phyloP scores from a whole-genome alignment of 2,329 filamentous ascomycete genomes.

The Chrysosporium queenslandicum region DNA sequence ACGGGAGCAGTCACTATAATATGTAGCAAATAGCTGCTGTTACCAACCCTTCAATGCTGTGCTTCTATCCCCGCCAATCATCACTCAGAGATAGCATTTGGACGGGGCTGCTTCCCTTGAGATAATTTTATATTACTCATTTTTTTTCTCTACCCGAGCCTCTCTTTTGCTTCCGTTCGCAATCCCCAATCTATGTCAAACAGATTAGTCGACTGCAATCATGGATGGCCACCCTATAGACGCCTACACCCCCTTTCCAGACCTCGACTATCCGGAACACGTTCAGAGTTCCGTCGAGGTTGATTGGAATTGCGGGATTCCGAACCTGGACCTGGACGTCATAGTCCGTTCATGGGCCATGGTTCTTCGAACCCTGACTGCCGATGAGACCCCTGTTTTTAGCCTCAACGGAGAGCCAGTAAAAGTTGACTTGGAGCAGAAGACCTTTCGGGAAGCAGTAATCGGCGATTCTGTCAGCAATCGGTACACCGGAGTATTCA shows the following conservation, averaged over 20 bases:
- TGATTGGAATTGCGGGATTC: constrained; percentile 11
- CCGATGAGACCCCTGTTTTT: constrained; percentile 27
- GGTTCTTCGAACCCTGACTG: constrained; percentile 26
- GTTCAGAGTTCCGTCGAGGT: constrained; percentile 2
- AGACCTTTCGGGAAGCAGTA: constrained; percentile 17
- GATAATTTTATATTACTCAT: no score
- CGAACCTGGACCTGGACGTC: constrained; percentile 7
- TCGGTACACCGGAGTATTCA: constrained; percentile 23
- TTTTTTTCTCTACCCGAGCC: no score
- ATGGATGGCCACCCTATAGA: neutral
- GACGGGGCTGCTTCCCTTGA: neutral
- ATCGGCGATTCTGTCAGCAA: constrained; percentile 15
- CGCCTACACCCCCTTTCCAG: constrained; percentile 17
- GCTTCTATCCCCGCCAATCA: neutral
- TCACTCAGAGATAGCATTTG: neutral
- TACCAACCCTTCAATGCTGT: no score
- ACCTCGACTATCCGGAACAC: constrained; percentile 16
- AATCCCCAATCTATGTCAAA: no score
- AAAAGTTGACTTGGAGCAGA: constrained; percentile 20
- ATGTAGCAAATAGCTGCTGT: neutral
- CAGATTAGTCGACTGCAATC: no score
- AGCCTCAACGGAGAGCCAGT: constrained; percentile 23
- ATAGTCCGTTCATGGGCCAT: constrained; percentile 23
- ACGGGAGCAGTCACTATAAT: neutral
- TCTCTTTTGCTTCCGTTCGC: no score